Evolutionary conservation across 305 asterid species (phyloP), one percentile per base, ranked within the genome.

Genomic region (Fraxinus greggii): DNA sequence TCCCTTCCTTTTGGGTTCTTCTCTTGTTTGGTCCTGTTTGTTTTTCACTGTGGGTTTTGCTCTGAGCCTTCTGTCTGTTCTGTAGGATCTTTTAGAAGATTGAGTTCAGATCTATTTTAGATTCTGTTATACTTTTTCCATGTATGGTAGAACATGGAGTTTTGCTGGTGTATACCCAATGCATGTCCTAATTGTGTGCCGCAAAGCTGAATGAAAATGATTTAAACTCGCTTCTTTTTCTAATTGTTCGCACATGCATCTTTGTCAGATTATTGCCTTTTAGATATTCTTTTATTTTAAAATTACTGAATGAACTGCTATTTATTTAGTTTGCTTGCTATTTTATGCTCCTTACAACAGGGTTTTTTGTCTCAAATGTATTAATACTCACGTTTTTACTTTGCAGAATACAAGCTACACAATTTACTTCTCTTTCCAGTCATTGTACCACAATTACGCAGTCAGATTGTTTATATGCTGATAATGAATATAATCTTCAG

Each of bases 381-480:
- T 82, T 56, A 72, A 42, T 77, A 81, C 80, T 81, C 76, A 31
- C 61, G 80, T 74, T 87, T 82, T 75, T 79, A 76, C 82, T 78
- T 83, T 89, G 87, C 89, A 95, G 99, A 86, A 79, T 88, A 82
- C 91, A 83, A 87, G 89, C 88, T 82, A 81, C 85, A 59, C 32
- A 78, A 83, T 78, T 65, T 78, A 45, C 89, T 84, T 86, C 89
- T 76, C 83, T 80, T 86, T 84, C 84, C 77, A 85, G 88, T 82
- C 88, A 83, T 79, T 86, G 73, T 77, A 80, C 78, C 75, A 79
- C 81, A 67, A 59, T 83, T 54, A 85, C 86, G 28, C 84, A 81
- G 74, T 29, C 86, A 63, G 88, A 88, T 73, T 84, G 86, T 83
- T 21, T 79, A 45, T 79, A 79, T 76, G 89, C 78, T 59, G 87